These are phyloP conservation scores for Rhizoclosmatium globosum DNA, from an alignment of 192 early-diverging fungal species.

Conservation along the genomic window DNA sequence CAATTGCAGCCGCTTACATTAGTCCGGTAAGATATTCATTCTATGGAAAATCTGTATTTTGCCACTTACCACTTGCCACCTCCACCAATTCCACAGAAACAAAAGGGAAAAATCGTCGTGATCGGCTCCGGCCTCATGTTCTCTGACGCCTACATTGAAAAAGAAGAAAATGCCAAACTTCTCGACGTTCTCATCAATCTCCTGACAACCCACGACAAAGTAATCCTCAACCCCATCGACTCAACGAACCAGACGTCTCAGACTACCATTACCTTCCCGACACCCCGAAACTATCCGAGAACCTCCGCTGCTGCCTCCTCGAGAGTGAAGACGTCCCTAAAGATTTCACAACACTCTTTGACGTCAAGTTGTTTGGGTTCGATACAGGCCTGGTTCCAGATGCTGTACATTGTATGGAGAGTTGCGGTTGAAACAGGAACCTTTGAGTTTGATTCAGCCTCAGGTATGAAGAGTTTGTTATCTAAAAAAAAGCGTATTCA, in stretches of 20 bases:
- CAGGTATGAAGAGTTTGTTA: conserved; percentile 46
- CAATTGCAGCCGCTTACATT: conserved; percentile 61
- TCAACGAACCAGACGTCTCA: conserved; percentile 70
- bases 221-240: conserved; percentile 67
- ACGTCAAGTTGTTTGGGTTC: conserved; percentile 62
- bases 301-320: conserved; percentile 62
- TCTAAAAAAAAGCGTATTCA: not conserved
- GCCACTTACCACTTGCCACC: not conserved
- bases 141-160: conserved; percentile 68
- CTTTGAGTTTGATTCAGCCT: conserved; percentile 67
- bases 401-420: conserved; percentile 59
- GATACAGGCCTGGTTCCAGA: conserved; percentile 61
- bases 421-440: conserved; percentile 61
- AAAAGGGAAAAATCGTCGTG: conserved; percentile 61
- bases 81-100: conserved; percentile 31
- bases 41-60: not conserved
- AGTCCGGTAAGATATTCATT: conserved; percentile 45
- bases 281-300: conserved; percentile 57
- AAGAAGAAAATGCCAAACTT: conserved; percentile 69
- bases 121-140: conserved; percentile 66
- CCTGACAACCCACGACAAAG: conserved; percentile 62
- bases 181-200: conserved; percentile 68
- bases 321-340: conserved; percentile 74
- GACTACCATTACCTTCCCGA: conserved; percentile 72
- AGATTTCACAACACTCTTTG: conserved; percentile 70